Percentiles rank a stretch among this genome's conserved stretches.
Conservation (phyloP, 2,329 filamentous ascomycete genomes). For the Didymella arachidicola region DNA sequence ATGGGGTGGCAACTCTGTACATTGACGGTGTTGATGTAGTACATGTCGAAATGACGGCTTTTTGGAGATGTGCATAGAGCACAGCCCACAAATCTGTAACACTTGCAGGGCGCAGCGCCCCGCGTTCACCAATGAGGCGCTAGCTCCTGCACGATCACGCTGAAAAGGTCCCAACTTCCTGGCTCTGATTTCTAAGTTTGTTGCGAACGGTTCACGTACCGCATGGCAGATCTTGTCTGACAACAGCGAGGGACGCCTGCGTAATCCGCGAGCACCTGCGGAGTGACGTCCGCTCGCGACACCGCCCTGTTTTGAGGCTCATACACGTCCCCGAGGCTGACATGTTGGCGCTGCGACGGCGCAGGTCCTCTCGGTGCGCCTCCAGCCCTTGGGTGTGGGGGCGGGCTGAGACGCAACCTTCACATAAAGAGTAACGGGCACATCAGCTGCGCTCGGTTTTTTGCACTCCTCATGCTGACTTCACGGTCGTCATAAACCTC, state of each 20-base stretch:
- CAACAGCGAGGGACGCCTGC: background rate
- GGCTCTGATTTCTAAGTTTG: conserved; percentile 12
- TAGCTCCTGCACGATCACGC: background rate
- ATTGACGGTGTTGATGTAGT: background rate
- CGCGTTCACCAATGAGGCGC: conserved; percentile 13
- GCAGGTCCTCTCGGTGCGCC: conserved; percentile 2
- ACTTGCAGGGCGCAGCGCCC: conserved; percentile 13
- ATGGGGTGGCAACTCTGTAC: background rate
- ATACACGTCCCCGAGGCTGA: conserved; percentile 12
- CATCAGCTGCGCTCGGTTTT: conserved; percentile 2
- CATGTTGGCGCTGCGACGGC: conserved; percentile 2
- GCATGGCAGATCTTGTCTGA: conserved; percentile 14
- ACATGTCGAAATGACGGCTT: conserved; percentile 1
- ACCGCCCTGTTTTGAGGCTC: conserved; percentile 19
- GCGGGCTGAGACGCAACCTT: conserved; percentile 10
- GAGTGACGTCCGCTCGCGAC: conserved; percentile 7
- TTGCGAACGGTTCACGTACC: conserved; percentile 2
- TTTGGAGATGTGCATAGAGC: conserved; percentile 5
- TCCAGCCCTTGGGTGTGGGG: conserved; percentile 8
- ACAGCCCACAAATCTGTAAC: conserved; percentile 9
- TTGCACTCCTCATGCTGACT: background rate
- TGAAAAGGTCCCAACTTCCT: background rate
- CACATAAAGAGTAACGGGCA: conserved; percentile 9
- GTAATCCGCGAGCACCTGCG: background rate
- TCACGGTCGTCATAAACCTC: too few relatives aligned